Conservation (phyloP, 768 basidiomycete genomes). For the Boletus sp. region DNA sequence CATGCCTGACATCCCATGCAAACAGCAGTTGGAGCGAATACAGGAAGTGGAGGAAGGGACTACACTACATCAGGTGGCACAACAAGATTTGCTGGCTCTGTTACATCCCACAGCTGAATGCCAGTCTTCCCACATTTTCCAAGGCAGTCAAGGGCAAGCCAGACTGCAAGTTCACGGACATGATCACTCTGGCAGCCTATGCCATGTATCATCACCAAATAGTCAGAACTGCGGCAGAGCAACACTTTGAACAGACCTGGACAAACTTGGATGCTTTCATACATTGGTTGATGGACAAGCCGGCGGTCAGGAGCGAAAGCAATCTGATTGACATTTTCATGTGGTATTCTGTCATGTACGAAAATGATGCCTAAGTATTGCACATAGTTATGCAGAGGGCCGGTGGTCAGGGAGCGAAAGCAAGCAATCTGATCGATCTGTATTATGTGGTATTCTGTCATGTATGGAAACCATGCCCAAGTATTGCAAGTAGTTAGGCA, state of each 20-base stretch:
- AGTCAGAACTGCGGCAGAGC: not conserved
- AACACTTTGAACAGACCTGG: not conserved
- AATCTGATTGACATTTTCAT: constrained; percentile 1
- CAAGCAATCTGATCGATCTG: constrained; percentile 1
- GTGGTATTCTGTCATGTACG: too few relatives aligned
- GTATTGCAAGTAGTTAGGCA: too few relatives aligned
- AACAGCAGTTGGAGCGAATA: not conserved
- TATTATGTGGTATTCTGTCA: not conserved
- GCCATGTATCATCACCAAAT: not conserved
- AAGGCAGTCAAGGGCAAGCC: not conserved
- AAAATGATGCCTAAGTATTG: too few relatives aligned
- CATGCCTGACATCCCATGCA: not conserved
- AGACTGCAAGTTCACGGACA: not conserved
- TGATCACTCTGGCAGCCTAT: not conserved
- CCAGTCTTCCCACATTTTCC: not conserved
- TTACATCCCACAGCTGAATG: not conserved
- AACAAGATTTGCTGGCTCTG: constrained; percentile 6
- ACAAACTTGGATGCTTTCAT: not conserved
- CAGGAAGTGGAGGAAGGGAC: not conserved
- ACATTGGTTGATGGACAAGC: not conserved
- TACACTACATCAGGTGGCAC: not conserved
- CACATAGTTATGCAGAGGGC: not conserved
- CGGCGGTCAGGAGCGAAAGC: not conserved
- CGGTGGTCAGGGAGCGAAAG: not conserved
- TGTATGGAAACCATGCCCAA: too few relatives aligned